Conservation (phyloP, 176 grass and related monocot species). For the Rhynchospora tenuis region DNA sequence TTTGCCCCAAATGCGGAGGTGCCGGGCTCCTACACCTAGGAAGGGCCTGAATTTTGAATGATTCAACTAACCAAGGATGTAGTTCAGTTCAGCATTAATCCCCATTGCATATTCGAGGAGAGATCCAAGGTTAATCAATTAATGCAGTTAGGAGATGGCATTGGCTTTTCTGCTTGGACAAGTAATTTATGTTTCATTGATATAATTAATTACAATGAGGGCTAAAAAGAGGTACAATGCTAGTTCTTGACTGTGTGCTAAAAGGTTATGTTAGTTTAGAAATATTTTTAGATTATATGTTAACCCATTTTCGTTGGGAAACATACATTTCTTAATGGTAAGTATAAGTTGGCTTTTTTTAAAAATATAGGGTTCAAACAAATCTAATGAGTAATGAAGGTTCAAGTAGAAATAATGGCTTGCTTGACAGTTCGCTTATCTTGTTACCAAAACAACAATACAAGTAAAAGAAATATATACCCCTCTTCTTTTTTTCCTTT, state of each 20-base stretch:
- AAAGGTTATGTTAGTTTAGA: slow-evolving; percentile 4
- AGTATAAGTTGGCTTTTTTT: not conserved
- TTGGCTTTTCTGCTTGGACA: slow-evolving; percentile 9
- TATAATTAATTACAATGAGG: not conserved
- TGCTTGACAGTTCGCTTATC: not conserved
- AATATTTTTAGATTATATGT: too few species aligned
- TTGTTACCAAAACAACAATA: not conserved
- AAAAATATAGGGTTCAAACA: not conserved
- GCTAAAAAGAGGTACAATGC: not conserved
- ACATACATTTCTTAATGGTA: too few species aligned
- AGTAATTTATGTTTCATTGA: slow-evolving; percentile 4
- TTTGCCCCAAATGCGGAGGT: slow-evolving; percentile 78
- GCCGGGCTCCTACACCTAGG: slow-evolving; percentile 64
- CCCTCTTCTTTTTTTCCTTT: not conserved
- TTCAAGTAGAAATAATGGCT: not conserved
- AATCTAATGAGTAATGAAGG: slow-evolving; percentile 2
- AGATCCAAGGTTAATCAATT: not conserved
- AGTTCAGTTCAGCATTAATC: not conserved
- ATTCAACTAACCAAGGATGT: slow-evolving; percentile 7
- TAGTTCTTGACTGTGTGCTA: slow-evolving; percentile 2
- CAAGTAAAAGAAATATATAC: not conserved
- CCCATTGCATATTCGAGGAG: not conserved
- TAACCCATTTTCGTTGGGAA: too few species aligned
- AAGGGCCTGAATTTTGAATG: slow-evolving; percentile 11
- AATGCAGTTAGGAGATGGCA: not conserved